Base-by-base conservation (phyloP, 2,329 filamentous ascomycete genomes). In the Fusarium pseudocircinatum region DNA sequence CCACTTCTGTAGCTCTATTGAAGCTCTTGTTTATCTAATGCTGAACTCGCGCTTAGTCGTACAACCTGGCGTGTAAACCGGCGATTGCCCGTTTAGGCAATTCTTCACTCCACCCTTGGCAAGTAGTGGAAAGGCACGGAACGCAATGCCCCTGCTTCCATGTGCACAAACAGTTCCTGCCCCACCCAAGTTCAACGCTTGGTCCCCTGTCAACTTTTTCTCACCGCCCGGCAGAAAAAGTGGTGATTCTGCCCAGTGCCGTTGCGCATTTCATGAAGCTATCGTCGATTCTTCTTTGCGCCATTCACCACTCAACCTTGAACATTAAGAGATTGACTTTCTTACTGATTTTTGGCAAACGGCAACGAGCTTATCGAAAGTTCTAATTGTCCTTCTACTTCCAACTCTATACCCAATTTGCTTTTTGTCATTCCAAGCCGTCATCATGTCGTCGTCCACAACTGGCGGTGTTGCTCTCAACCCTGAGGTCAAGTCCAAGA, bases 211-310 rank as follows among this genome's bases (percentile, higher is more conserved):
- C 42, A n/a, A 42, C 20, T 18, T n/a, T 36, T 39, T 14, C n/a
- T 71, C 63, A 81, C 79, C 79, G 79, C 79, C 77, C 70, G 79
- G 79, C 79, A 81, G 77, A 80, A 81, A 77, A 77, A 77, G 71
- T 64, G 44, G 60, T 57, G 40, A 68, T 70, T 63, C 59, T 58
- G 32, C 47, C 69, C 50, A 49, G 52, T 43, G 50, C 46, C 30
- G 57, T 22, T 57, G 40, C 44, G 40, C 40, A 67, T 64, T 46
- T 49, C 40, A 34, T 73, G 63, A 75, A 68, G 58, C 63, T 63
- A 74, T 75, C 63, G 72, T 63, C 73, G 52, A 67, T 57, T 68
- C 54, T 57, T 68, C 30, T 32, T 60, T 57, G 56, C 60, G 63
- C 59, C 39, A 57, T 67, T 42, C 66, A 67, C 62, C 57, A 63